phyloP scores from a whole-genome alignment of 306 rosid genomes.

The Alnus rubra region DNA sequence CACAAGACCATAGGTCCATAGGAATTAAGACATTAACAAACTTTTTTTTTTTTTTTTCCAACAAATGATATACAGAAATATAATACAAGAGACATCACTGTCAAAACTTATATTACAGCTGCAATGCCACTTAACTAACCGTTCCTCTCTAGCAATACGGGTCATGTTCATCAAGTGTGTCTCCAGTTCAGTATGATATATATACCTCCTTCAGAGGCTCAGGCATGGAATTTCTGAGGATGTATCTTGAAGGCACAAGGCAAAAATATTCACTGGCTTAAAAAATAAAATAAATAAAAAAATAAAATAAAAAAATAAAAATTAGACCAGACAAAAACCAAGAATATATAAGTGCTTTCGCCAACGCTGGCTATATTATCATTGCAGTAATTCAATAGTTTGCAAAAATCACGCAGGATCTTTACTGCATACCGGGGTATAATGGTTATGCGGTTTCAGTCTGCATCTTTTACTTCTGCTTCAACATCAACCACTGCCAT shows the following conservation, averaged over 20 bases:
- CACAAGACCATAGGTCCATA: neutral
- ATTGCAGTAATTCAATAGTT: neutral
- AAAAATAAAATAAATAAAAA: too few species aligned
- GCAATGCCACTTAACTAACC: conserved; percentile 34
- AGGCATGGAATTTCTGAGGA: neutral
- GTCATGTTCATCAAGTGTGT: neutral
- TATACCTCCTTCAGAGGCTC: neutral
- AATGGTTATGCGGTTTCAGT: conserved; percentile 43
- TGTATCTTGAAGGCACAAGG: neutral
- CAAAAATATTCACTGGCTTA: neutral
- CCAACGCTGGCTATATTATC: neutral
- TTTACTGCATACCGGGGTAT: conserved; percentile 32
- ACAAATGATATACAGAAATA: conserved; percentile 31
- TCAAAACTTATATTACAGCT: conserved; percentile 49
- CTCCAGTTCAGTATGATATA: conserved; percentile 6
- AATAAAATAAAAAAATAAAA: too few species aligned
- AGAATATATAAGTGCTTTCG: neutral
- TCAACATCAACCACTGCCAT: conserved; percentile 75
- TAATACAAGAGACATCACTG: conserved; percentile 43
- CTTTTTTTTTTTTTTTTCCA: neutral
- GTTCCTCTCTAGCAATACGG: conserved; percentile 13
- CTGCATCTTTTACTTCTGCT: conserved; percentile 92
- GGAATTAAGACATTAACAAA: neutral
- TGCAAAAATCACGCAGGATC: neutral
- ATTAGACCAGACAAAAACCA: neutral